Evolutionary conservation across 1,284 basidiomycete species (phyloP), one percentile per base, ranked within the genome.

Genomic region (Filobasidium uniguttulatum): DNA sequence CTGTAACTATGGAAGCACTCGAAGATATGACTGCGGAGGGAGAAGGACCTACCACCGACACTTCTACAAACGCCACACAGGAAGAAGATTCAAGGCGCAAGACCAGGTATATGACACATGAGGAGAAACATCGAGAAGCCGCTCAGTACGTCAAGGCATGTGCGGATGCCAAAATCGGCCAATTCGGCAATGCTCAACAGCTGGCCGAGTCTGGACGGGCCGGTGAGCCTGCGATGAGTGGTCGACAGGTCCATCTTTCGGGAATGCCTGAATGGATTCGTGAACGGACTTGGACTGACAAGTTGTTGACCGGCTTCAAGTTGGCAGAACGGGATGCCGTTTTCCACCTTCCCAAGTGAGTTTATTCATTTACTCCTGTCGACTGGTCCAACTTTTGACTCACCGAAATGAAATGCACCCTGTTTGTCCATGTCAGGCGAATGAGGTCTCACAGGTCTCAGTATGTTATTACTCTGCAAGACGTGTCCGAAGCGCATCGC

Each of bases 311-410:
- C 9, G 40, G 26, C 3, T 43, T 26, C 40, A 43, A 43, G 40
- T n/a, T 43, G 40, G 40, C 40, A 15, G 40, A 43, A n/a, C 25
- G 29, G 40, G 40, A 43, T n/a, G 25, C 40, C 25, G 26, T 43
- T 3, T 43, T 43, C 20, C 15, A 12, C 7, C 25, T 43, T n/a
- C 40, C 40, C 10, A 43, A 43, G 40, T 43, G 25, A 43, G 40
- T 43, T 4, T 19, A 8, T 38, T 19, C 12, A 14, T 20, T 10
- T 38, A 14, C 36, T 20, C 12, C 8, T 38, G 12, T 8, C 10
- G 36, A 19, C 12, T 20, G 36, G 12, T 38, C n/a, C n/a, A n/a
- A n/a, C n/a, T n/a, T 8, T 38, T 38, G 10, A 8, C 8, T 20
- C 9, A 8, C 36, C 19, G 12, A 20, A 19, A 38, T 38, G 36